phyloP scores from a whole-genome alignment of 179 eudicot species.

The Gypsophila paniculata region DNA sequence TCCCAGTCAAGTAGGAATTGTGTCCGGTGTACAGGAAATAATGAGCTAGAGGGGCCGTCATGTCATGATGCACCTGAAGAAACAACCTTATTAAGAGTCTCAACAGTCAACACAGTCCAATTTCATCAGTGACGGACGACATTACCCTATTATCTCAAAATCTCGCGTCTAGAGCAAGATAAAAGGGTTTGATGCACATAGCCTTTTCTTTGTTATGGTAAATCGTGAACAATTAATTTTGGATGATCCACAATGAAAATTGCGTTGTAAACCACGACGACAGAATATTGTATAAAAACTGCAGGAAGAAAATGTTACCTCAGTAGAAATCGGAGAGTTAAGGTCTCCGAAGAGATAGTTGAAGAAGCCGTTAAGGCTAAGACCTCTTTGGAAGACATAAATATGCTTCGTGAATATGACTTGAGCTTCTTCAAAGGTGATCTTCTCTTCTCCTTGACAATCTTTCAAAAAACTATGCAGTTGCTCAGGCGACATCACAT shows the following conservation, averaged over 20 bases:
- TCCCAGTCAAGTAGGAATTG: slow-evolving; percentile 87
- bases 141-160: neutral
- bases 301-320: neutral
- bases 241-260: no score
- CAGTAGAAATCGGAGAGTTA: slow-evolving; percentile 27
- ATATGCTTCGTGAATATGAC: slow-evolving; percentile 38
- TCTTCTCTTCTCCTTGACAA: slow-evolving; percentile 36
- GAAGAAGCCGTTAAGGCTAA: slow-evolving; percentile 47
- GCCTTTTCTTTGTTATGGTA: no score
- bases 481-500: slow-evolving; percentile 34
- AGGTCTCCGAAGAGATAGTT: slow-evolving; percentile 45
- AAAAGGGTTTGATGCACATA: no score
- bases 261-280: neutral
- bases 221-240: no score
- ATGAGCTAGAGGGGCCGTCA: slow-evolving; percentile 69
- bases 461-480: slow-evolving; percentile 34
- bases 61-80: slow-evolving; percentile 73
- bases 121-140: neutral
- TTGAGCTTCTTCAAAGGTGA: slow-evolving; percentile 39
- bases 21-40: slow-evolving; percentile 85
- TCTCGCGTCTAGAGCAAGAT: no score
- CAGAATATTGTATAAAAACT: no score
- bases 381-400: slow-evolving; percentile 40
- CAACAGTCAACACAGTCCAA: neutral
- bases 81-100: neutral